Evolutionary conservation across 352 stramenopile genomes (phyloP), one percentile per base, ranked within the genome.

Genomic region (Elongisporangium undulatum): DNA sequence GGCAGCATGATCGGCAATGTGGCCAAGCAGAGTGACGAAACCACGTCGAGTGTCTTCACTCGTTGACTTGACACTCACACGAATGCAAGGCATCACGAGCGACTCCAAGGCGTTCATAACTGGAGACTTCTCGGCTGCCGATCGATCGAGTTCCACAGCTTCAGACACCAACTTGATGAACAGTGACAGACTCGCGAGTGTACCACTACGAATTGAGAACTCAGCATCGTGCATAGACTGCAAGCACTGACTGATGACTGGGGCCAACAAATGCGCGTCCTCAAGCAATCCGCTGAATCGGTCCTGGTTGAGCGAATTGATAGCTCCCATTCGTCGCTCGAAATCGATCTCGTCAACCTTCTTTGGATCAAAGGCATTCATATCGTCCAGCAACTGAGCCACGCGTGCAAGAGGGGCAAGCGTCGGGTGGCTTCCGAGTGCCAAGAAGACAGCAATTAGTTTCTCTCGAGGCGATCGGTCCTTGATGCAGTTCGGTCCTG

Each of bases 71-170:
- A 97, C 64, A 51, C 90, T 96, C 39, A 79, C 74, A 10, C 90
- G 85, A 21, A 97, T 72, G 52, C 82, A 92, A 15, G 89, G 90
- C 85, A 97, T 96, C 29, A 97, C 76, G 21, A 95, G 71, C 10
- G 87, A 95, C 65, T 96, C 84, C 52, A 97, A 75, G 8, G 90
- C 79, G 58, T 90, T 91, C 4, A 90, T 58, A 19, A 90, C 59
- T 8, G 82, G 72, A 9, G 64, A 79, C 26, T 86, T 81, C 7
- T 55, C 60, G 3, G 21, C 62, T 24, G 64, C 62, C 24, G 49
- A 5, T 59, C 23, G 26, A 59, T 58, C 9, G 13, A 64, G 59
- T 2, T 66, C 55, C 17, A 74, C 62, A 17, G 68, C 63, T 34
- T 66, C 49, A 13, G 82, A 78, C 0, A 80, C 64, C 23, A 91